phyloP scores from a whole-genome alignment of 495 filamentous ascomycete genomes.

The Penicillium lagena region DNA sequence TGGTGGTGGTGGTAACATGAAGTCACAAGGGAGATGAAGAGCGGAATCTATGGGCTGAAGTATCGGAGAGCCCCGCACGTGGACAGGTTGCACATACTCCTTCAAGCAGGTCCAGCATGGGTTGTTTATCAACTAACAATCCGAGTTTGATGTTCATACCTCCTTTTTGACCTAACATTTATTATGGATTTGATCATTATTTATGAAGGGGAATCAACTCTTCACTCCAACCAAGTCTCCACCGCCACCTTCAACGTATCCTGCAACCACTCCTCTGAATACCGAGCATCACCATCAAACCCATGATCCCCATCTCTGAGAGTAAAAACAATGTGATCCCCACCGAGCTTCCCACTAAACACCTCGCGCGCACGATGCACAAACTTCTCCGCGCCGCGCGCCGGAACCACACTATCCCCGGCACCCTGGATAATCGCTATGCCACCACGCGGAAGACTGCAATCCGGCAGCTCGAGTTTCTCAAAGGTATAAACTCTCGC shows the following conservation, averaged over 20 bases:
- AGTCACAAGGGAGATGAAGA: too few species aligned
- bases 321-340: slow-evolving; percentile 14
- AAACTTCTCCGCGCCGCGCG: slow-evolving; percentile 16
- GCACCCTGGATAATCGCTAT: slow-evolving; percentile 19
- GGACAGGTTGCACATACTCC: too few species aligned
- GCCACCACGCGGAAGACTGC: slow-evolving; percentile 15
- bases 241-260: slow-evolving; percentile 11
- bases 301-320: slow-evolving; percentile 22
- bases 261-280: slow-evolving; percentile 15
- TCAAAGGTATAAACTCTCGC: slow-evolving; percentile 12
- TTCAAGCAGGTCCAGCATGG: too few species aligned
- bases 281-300: slow-evolving; percentile 13
- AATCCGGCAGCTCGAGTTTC: slow-evolving; percentile 8
- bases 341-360: slow-evolving; percentile 5
- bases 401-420: slow-evolving; percentile 16
- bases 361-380: slow-evolving; percentile 13
- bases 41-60: too few species aligned
- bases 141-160: too few species aligned
- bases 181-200: too few species aligned
- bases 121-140: too few species aligned
- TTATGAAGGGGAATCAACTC: too few species aligned
- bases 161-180: too few species aligned
- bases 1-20: slow-evolving; percentile 7
- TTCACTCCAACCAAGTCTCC: slow-evolving; percentile 16
- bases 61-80: too few species aligned